A percentile compares a stretch with the other conserved stretches of the same genome.
Conservation (phyloP, 2,329 filamentous ascomycete genomes). For the Pseudopyrenochaeta lycopersici region DNA sequence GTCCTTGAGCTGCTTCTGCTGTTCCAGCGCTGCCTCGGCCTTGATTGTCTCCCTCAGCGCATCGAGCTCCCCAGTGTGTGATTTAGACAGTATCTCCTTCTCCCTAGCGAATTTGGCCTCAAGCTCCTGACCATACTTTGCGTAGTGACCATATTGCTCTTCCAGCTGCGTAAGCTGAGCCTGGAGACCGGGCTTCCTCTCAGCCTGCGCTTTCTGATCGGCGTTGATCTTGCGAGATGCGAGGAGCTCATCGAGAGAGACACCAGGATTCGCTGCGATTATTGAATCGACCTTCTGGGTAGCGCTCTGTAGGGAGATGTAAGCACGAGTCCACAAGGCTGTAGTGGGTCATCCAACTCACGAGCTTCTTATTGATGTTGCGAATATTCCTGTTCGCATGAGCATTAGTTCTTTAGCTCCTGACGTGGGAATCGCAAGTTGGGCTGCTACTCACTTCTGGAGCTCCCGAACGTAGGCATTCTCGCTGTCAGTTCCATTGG, state of each 20-base stretch:
- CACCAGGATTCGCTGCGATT: slow-evolving; percentile 73
- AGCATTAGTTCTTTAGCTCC: slow-evolving; percentile 23
- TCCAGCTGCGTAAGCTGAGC: slow-evolving; percentile 74
- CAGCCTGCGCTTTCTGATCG: slow-evolving; percentile 79
- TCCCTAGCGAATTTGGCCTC: slow-evolving; percentile 67
- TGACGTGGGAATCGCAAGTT: slow-evolving; percentile 5
- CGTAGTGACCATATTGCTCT: slow-evolving; percentile 77
- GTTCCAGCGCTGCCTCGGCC: slow-evolving; percentile 60
- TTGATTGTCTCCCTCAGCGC: slow-evolving; percentile 63
- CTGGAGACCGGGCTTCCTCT: slow-evolving; percentile 79
- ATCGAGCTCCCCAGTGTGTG: slow-evolving; percentile 67
- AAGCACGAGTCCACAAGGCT: slow-evolving; percentile 22
- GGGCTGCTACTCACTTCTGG: slow-evolving; percentile 74
- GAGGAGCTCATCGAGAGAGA: slow-evolving; percentile 78
- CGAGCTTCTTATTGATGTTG: slow-evolving; percentile 93
- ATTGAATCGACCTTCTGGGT: slow-evolving; percentile 76
- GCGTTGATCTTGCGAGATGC: slow-evolving; percentile 76
- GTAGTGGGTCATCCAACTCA: slow-evolving; percentile 58
- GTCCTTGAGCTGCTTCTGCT: slow-evolving; percentile 62
- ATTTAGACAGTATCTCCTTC: slow-evolving; percentile 63
- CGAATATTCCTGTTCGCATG: slow-evolving; percentile 75
- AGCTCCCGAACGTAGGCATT: slow-evolving; percentile 86
- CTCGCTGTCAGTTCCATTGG: slow-evolving; percentile 72
- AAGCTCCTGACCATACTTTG: slow-evolving; percentile 79
- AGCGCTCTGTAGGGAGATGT: slow-evolving; percentile 63